Conservation (phyloP, 1,284 basidiomycete genomes). For the Inonotus hispidus region DNA sequence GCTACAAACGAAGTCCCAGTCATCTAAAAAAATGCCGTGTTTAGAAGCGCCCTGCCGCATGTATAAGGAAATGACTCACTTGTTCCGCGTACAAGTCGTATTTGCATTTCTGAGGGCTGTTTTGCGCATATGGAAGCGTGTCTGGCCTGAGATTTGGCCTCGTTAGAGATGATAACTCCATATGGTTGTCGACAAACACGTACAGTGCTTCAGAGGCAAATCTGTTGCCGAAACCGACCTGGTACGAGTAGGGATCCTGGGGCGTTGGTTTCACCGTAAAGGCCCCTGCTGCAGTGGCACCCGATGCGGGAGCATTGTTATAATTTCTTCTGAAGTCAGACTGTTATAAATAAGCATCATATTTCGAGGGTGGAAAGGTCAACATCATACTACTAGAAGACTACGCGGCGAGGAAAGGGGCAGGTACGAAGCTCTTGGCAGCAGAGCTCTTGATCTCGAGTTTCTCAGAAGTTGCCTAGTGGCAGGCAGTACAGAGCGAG, state of each 20-base stretch:
- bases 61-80: slow-evolving; percentile 15
- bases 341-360: neutral
- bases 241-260: slow-evolving; percentile 26
- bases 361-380: neutral
- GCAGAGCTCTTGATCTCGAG: neutral
- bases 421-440: neutral
- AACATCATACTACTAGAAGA: neutral
- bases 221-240: slow-evolving; percentile 30
- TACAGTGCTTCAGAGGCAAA: slow-evolving; percentile 25
- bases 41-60: neutral
- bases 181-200: neutral
- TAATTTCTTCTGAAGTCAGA: slow-evolving; percentile 9
- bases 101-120: slow-evolving; percentile 34
- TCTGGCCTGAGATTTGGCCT: slow-evolving; percentile 25
- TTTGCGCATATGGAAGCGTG: slow-evolving; percentile 32
- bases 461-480: neutral
- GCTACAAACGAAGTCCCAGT: slow-evolving; percentile 38
- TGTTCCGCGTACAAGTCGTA: slow-evolving; percentile 36
- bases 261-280: slow-evolving; percentile 36
- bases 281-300: slow-evolving; percentile 36
- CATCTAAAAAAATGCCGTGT: slow-evolving; percentile 22
- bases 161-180: neutral
- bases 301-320: slow-evolving; percentile 4
- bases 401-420: neutral
- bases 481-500: neutral